Evolutionary conservation across 2,329 filamentous ascomycete genomes (phyloP), one percentile per base, ranked within the genome.

Genomic region (Diaporthe citrichinensis): DNA sequence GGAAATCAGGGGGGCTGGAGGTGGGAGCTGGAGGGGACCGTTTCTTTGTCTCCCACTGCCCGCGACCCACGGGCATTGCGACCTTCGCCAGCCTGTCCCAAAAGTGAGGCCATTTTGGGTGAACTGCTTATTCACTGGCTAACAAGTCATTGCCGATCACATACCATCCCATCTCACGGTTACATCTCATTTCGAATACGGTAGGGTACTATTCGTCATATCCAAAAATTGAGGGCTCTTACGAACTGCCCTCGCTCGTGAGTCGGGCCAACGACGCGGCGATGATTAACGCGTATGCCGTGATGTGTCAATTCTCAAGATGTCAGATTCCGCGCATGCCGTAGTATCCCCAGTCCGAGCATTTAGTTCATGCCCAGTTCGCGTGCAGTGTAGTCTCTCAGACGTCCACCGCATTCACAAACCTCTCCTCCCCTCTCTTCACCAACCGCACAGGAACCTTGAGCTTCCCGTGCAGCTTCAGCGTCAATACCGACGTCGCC

Each of bases 371-470:
- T 7, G 58, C 14, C 28, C n/a, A n/a, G n/a, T n/a, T n/a, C n/a
- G n/a, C n/a, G n/a, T n/a, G n/a, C n/a, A n/a, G n/a, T n/a, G n/a
- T 28, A n/a, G 28, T 51, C 25, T 23, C 31, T 34, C 39, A 71
- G 7, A 44, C 31, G 62, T 84, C 79, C 71, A 84, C 76, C 80
- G 85, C 84, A 57, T 83, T 80, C 51, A 90, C 84, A 84, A 96
- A 95, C 80, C 89, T 89, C 87, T 96, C 94, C 78, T 89, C 84
- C 0, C 94, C 94, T 78, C 92, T 90, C 84, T 85, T 91, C 14
- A 94, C 92, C 78, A 96, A 83, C 77, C 93, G 85, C 55, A 96
- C 85, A 0, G 93, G 92, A 46, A 96, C 90, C 73, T 89, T 86
- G 8, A 86, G 85, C 31, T 83, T 86, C n/a, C 85, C 87, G 41